Percentiles rank a stretch among this genome's conserved stretches.
Conservation (phyloP, 2,329 filamentous ascomycete species). For the Calonectria hawksworthii region DNA sequence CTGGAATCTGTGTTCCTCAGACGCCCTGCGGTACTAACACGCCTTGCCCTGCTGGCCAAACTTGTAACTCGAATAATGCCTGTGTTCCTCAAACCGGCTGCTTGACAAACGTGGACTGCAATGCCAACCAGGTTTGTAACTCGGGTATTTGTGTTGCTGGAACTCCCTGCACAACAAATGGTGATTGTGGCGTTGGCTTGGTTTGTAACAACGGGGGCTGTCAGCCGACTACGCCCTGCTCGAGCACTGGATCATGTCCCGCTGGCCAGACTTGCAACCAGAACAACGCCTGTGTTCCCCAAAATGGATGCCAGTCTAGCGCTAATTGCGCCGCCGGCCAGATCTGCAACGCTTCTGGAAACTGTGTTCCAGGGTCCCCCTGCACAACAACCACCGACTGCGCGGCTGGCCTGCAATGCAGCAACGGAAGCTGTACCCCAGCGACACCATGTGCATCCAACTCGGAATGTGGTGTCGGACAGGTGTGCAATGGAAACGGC, state of each 20-base stretch:
- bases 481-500: neutral
- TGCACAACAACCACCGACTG: neutral
- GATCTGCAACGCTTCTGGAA: conserved; percentile 3
- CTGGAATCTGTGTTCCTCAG: neutral
- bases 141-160: neutral
- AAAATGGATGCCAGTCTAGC: neutral
- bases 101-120: conserved; percentile 2
- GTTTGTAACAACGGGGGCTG: conserved; percentile 11
- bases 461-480: neutral
- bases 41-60: neutral
- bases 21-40: neutral
- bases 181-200: neutral
- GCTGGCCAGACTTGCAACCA: conserved; percentile 3
- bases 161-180: neutral
- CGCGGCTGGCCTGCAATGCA: neutral
- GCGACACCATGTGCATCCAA: neutral
- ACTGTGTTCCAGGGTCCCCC: neutral
- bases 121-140: neutral
- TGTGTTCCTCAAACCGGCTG: neutral
- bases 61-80: conserved; percentile 7
- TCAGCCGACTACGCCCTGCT: neutral
- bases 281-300: conserved; percentile 6
- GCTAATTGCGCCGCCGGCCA: neutral
- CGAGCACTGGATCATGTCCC: neutral
- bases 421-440: neutral